phyloP scores from a whole-genome alignment of 2,329 filamentous ascomycete species.

The Fragosphaeria purpurea region DNA sequence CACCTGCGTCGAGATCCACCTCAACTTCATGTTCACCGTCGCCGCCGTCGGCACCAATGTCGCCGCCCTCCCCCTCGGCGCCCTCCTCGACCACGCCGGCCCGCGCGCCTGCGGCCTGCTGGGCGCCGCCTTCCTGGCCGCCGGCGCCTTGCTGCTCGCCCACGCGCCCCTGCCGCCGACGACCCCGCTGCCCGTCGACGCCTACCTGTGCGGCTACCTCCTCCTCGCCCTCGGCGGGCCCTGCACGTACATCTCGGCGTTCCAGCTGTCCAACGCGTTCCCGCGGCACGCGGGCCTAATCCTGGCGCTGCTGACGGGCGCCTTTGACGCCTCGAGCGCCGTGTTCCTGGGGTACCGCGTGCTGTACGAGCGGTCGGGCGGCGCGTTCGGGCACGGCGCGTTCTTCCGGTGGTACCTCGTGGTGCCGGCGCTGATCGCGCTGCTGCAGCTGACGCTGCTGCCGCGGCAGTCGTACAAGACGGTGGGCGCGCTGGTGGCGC shows the following conservation, averaged over 20 bases:
- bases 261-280: constrained; percentile 78
- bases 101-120: constrained; percentile 66
- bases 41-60: constrained; percentile 85
- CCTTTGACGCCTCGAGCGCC: constrained; percentile 74
- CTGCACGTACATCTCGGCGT: constrained; percentile 73
- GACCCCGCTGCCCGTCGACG: constrained; percentile 56
- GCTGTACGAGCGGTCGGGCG: constrained; percentile 44
- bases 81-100: constrained; percentile 73
- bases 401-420: constrained; percentile 67
- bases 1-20: constrained; percentile 45
- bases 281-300: constrained; percentile 69
- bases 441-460: constrained; percentile 61
- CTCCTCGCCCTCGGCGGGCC: constrained; percentile 70
- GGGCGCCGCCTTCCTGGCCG: constrained; percentile 56
- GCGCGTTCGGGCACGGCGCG: constrained; percentile 48
- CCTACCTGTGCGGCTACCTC: constrained; percentile 62
- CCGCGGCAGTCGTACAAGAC: constrained; percentile 74
- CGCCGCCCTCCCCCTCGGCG: constrained; percentile 73
- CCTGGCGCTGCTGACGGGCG: constrained; percentile 67
- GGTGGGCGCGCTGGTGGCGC: constrained; percentile 68
- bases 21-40: constrained; percentile 90
- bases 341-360: constrained; percentile 67
- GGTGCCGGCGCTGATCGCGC: constrained; percentile 56
- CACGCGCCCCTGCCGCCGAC: constrained; percentile 36
- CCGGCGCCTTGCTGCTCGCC: constrained; percentile 64